Base-by-base conservation (phyloP, 768 basidiomycete species). In the Serendipita sp. region DNA sequence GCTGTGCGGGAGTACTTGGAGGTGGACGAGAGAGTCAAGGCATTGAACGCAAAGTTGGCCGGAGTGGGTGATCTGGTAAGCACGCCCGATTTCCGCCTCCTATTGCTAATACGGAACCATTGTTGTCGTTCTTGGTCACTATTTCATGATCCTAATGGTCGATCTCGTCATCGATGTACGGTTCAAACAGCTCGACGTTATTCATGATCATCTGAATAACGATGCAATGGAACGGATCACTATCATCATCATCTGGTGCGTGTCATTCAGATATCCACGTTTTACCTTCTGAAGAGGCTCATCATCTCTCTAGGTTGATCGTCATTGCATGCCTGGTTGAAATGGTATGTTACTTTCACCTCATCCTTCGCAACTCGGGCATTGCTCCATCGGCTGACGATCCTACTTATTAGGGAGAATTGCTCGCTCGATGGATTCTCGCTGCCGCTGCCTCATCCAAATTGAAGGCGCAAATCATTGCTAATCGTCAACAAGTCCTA, bases 1-100 rank as follows among this genome's bases (percentile, higher is more conserved):
- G 91, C 92, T 0, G 91, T 94, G 54, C 78, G 91, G 65, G 93
- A 93, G 69, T 97, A 97, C 71, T 91, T 96, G 81, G 94, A 97
- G 74, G 91, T 96, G 63, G 84, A 82, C 41, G 83, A 80, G 3
- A 75, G 94, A 41, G 91, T 94, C 35, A 82, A 86, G 71, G 87
- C 85, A 10, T 74, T 97, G 68, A 95, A 94, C 71, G 93, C 95
- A 72, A 88, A 90, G 68, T 75, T 96, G 44, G 85, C 83, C 3
- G 88, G 93, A 4, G 88, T 89, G 13, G 89, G 88, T 69, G 91
- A 91, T 75, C 82, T 97, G 72, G 90, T 93, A 71, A 69, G 89
- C 79, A 3, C 18, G 13, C n/a, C 7, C 35, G 8, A 8, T 23
- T 30, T 36, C 23, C 28, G 10, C 10, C 4, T 32, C 3, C 28